Evolutionary conservation across 2,329 filamentous ascomycete species (phyloP), one percentile per base, ranked within the genome.

Genomic region (Helotiales sp.): DNA sequence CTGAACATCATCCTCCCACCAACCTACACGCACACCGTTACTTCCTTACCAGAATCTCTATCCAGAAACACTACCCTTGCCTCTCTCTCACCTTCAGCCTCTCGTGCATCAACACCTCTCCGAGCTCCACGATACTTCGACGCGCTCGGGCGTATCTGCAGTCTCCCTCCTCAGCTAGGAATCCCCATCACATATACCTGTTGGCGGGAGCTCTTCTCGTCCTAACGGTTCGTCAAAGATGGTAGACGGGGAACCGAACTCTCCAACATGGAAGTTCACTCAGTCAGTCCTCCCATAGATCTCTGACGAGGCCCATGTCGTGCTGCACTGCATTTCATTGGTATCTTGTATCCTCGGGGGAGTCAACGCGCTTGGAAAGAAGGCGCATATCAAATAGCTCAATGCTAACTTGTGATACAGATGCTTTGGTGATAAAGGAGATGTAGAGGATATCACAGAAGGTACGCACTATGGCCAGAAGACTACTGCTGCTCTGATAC

Each of bases 191-290:
- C 37, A 63, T 24, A 67, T 45, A 68, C 30, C 61, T 55, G 63
- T 67, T 69, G 73, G 71, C 70, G 76, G 75, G 73, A 69, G 71
- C 61, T 64, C 37, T 71, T 73, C 71, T 76, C 74, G 71, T 74
- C 74, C 69, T 66, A 68, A 74, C 69, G 71, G 76, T 68, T 71
- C 67, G 74, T 75, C 79, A 83, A 95, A 91, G 85, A 97, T 98
- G 94, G 94, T 96, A 86, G 94, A 97, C 88, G 91, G 91, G 85
- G 93, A 97, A 85, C 87, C 91, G 83, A 93, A 89, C 86, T 91
- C 93, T 84, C 94, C 94, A 80, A 98, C 94, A 83, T 98, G 95
- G 95, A 98, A 98, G 87, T 98, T 98, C 85, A 98, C 95, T 82
- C 95, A 98, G 94, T 78, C 37, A 77, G 77, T 78, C 69, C 54